A percentile compares a stretch with the other conserved stretches of the same genome.
phyloP scores from a whole-genome alignment of 2,329 filamentous ascomycete genomes.

The Scedosporium apiospermum region DNA sequence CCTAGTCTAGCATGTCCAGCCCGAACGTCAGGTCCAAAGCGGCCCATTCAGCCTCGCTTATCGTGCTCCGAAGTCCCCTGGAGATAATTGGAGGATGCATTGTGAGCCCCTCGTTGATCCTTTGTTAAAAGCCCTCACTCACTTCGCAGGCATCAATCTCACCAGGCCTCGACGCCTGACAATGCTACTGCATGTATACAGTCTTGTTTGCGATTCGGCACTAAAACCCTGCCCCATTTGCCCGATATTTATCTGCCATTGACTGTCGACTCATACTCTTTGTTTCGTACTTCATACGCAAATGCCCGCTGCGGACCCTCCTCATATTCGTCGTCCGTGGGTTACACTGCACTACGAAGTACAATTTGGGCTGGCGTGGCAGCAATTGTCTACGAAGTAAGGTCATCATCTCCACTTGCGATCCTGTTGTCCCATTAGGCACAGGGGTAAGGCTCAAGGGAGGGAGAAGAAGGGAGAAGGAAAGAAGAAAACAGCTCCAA shows the following conservation, averaged over 20 bases:
- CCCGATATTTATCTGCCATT: not conserved
- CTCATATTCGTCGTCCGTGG: not conserved
- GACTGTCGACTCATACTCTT: not conserved
- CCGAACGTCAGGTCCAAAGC: not conserved
- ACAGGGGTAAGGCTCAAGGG: not conserved
- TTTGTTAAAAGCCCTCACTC: not conserved
- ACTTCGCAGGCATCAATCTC: not conserved
- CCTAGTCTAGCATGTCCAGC: not conserved
- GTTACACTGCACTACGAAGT: not conserved
- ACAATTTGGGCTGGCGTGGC: not conserved
- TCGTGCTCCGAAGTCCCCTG: not conserved
- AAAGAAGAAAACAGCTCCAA: not conserved
- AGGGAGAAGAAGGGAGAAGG: not conserved
- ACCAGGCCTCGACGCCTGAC: not conserved
- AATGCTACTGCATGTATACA: not conserved
- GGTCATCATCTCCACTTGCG: not conserved
- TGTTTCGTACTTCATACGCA: not conserved
- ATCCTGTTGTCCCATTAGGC: not conserved
- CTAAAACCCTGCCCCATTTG: not conserved
- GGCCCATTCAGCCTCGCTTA: not conserved
- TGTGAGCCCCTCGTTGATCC: not conserved
- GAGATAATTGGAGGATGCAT: not conserved
- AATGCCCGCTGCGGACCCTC: not conserved
- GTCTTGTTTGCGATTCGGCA: not conserved
- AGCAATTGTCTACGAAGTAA: not conserved